A percentile compares a stretch with the other conserved stretches of the same genome.
Evolutionary conservation across 495 filamentous ascomycete genomes (phyloP).

Genomic region (Schizothecium vesticola): DNA sequence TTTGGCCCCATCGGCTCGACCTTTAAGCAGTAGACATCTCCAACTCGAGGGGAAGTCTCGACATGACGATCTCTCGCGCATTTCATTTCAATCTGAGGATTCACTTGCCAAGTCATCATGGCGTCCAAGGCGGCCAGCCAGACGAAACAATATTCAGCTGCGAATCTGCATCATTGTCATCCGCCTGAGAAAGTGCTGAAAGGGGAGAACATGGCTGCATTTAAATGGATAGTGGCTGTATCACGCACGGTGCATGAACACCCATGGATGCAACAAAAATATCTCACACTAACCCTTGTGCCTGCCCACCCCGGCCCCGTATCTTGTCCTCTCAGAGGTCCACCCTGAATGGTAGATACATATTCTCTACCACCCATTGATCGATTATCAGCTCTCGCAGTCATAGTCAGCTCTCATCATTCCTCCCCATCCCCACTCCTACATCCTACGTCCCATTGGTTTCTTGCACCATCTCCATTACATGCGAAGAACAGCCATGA

Average conservation of each 20-base stretch:
- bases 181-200: not conserved
- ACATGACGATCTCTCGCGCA: not conserved
- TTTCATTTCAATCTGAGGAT: not conserved
- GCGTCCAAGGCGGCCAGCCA: not conserved
- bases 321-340: not conserved
- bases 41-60: not conserved
- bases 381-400: not conserved
- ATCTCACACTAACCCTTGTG: not conserved
- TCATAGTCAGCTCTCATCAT: not conserved
- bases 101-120: not conserved
- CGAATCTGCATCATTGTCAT: not conserved
- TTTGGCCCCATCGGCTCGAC: constrained; percentile 62
- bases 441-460: not conserved
- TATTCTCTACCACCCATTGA: not conserved
- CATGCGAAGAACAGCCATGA: not conserved
- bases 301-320: not conserved
- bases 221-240: not conserved
- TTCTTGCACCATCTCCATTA: not conserved
- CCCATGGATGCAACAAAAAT: not conserved
- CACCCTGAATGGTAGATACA: not conserved
- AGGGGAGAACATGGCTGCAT: not conserved
- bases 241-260: not conserved
- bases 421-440: not conserved
- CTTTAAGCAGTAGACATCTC: constrained; percentile 29
- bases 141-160: not conserved